Conservation (phyloP, 2,329 filamentous ascomycete genomes). For the Lachnellula occidentalis region DNA sequence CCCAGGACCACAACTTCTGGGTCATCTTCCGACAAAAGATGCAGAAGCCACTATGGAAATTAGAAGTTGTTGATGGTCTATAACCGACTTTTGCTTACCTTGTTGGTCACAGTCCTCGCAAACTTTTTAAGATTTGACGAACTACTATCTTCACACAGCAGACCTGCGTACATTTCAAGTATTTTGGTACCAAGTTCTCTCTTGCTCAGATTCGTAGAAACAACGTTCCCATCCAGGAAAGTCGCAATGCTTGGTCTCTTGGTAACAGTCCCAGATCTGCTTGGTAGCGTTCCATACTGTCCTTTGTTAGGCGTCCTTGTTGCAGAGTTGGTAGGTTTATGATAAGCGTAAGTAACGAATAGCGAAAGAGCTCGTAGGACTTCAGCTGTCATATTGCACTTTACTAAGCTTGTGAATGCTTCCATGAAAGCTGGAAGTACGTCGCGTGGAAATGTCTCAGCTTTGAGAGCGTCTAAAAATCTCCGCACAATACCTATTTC, state of each 20-base stretch:
- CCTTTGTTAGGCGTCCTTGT: slow-evolving; percentile 46
- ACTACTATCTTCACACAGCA: slow-evolving; percentile 71
- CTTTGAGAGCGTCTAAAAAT: slow-evolving; percentile 83
- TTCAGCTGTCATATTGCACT: slow-evolving; percentile 75
- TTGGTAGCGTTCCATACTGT: slow-evolving; percentile 38
- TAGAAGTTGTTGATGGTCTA: slow-evolving; percentile 22
- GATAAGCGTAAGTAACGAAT: slow-evolving; percentile 89
- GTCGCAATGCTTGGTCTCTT: slow-evolving; percentile 26
- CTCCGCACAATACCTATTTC: slow-evolving; percentile 76
- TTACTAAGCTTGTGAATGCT: slow-evolving; percentile 74
- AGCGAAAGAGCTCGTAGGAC: slow-evolving; percentile 81
- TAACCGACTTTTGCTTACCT: slow-evolving; percentile 48
- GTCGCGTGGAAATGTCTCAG: slow-evolving; percentile 67
- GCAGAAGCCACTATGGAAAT: slow-evolving; percentile 71
- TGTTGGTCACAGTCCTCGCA: slow-evolving; percentile 89
- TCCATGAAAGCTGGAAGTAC: slow-evolving; percentile 71
- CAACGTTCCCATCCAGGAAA: slow-evolving; percentile 28
- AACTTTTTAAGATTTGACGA: slow-evolving; percentile 73
- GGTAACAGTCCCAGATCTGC: slow-evolving; percentile 32
- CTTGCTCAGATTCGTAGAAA: slow-evolving; percentile 47
- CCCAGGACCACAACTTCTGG: slow-evolving; percentile 76
- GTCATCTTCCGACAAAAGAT: slow-evolving; percentile 82
- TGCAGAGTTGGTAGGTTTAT: slow-evolving; percentile 47
- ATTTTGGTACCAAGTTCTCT: slow-evolving; percentile 69
- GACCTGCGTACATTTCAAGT: slow-evolving; percentile 68